Conservation (phyloP, 2,329 filamentous ascomycete genomes). For the Aspergillus nomiae region DNA sequence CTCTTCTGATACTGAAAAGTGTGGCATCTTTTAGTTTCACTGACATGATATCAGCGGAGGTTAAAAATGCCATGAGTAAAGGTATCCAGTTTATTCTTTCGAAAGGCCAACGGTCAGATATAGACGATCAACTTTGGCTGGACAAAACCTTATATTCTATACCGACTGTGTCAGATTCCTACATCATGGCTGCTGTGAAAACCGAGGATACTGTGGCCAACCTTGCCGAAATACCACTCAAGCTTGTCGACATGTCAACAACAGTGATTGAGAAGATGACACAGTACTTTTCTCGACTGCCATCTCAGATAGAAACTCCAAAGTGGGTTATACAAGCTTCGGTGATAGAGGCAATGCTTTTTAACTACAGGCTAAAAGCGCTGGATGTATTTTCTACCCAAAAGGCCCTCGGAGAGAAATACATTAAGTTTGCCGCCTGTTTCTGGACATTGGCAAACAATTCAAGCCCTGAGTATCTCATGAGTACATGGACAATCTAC, state of each 20-base stretch:
- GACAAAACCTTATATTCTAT: neutral
- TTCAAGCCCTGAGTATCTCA: neutral
- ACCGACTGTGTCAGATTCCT: neutral
- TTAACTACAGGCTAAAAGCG: neutral
- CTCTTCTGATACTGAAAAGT: neutral
- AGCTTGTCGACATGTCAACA: neutral
- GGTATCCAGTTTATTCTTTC: neutral
- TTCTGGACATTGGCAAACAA: neutral
- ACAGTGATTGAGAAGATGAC: neutral
- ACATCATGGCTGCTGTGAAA: neutral
- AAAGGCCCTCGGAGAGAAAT: neutral
- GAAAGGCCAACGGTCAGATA: neutral
- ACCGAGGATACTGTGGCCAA: neutral
- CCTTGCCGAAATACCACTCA: neutral
- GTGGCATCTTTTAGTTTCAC: neutral
- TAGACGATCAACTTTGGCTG: neutral
- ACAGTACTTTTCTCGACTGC: neutral
- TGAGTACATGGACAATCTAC: neutral
- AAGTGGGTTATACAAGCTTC: constrained; percentile 1
- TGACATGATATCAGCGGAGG: neutral
- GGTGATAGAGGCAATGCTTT: neutral
- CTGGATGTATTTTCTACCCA: neutral
- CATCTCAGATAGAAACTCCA: neutral
- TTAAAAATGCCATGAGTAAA: neutral
- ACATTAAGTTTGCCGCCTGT: neutral